Conservation (phyloP, 2,329 filamentous ascomycete genomes). For the Alternaria rosae region DNA sequence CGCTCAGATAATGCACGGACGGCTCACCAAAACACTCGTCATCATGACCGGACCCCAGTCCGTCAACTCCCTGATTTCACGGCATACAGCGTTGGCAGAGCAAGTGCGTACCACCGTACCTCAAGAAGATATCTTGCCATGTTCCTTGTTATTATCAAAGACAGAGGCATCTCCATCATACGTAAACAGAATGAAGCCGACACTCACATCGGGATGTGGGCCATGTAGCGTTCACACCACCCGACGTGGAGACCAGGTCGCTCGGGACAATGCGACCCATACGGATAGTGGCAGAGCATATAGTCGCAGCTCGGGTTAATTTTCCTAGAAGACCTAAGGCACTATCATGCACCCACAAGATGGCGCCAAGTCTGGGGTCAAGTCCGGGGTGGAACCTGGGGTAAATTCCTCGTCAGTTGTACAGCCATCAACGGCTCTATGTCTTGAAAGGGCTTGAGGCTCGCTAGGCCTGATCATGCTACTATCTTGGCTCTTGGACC, state of each 20-base stretch:
- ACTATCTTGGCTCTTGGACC: not conserved
- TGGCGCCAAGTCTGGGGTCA: not conserved
- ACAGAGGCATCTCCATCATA: not conserved
- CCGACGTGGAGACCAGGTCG: not conserved
- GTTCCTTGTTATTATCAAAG: not conserved
- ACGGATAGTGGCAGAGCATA: not conserved
- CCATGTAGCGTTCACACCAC: not conserved
- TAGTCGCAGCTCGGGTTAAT: not conserved
- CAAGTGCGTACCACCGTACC: not conserved
- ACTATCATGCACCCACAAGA: not conserved
- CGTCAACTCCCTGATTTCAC: not conserved
- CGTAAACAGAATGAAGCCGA: not conserved
- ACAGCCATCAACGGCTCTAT: not conserved
- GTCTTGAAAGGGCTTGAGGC: not conserved
- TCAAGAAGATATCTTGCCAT: not conserved
- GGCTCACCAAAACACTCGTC: not conserved
- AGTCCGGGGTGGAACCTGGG: not conserved
- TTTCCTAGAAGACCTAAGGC: not conserved
- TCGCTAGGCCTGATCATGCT: not conserved
- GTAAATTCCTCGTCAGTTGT: not conserved
- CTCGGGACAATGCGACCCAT: not conserved
- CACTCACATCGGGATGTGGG: not conserved
- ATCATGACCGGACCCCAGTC: not conserved
- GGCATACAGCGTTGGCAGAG: not conserved
- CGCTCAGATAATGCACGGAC: not conserved